Conservation (phyloP, 495 filamentous ascomycete species). For the Penicillium egyptiacum region DNA sequence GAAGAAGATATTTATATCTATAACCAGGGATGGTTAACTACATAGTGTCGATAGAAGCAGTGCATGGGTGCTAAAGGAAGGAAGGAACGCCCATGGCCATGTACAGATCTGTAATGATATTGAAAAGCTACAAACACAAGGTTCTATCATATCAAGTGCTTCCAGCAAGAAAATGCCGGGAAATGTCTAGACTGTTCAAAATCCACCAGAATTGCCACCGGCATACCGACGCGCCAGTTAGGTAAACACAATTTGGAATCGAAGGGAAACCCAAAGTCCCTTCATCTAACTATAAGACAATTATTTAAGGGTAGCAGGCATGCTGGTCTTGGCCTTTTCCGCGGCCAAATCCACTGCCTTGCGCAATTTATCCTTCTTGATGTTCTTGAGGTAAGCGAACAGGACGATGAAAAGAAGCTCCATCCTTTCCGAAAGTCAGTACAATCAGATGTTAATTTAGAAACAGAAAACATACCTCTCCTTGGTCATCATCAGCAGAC, state of each 20-base stretch:
- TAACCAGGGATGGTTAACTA: background rate
- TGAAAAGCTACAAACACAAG: background rate
- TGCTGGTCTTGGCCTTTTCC: slow-evolving; percentile 41
- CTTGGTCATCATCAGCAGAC: slow-evolving; percentile 98
- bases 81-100: background rate
- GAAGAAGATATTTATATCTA: no score
- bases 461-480: slow-evolving; percentile 67
- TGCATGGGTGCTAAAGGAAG: background rate
- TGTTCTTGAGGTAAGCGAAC: slow-evolving; percentile 72
- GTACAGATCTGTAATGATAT: slow-evolving; percentile 11
- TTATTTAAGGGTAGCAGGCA: slow-evolving; percentile 49
- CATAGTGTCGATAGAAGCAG: no score
- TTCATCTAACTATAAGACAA: slow-evolving; percentile 6
- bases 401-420: slow-evolving; percentile 87
- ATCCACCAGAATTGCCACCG: slow-evolving; percentile 12
- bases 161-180: slow-evolving; percentile 3
- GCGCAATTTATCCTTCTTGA: slow-evolving; percentile 69
- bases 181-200: slow-evolving; percentile 21
- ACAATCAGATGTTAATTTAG: background rate
- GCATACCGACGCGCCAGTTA: slow-evolving; percentile 31
- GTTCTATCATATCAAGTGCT: slow-evolving; percentile 11
- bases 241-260: slow-evolving; percentile 15
- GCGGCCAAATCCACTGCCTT: slow-evolving; percentile 57
- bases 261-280: slow-evolving; percentile 8
- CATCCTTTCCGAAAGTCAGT: slow-evolving; percentile 59